These are phyloP conservation scores for Apium graveolens DNA, from an alignment of 129 eudicot genomes.

Conservation along the genomic window DNA sequence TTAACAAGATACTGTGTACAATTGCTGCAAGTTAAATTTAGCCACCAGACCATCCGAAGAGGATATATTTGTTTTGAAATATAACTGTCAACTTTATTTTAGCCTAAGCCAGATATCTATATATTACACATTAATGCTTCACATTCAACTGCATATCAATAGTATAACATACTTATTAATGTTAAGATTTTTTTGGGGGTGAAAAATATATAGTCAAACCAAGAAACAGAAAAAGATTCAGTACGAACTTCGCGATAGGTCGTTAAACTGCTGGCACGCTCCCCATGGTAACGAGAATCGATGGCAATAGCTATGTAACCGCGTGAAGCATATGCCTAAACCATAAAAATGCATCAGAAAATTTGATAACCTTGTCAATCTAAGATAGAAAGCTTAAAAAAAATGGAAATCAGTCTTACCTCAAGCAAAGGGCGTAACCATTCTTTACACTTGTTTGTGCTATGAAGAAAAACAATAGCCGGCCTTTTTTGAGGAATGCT, in stretches of 20 bases:
- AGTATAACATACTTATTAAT: neutral
- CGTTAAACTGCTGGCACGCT: constrained; percentile 73
- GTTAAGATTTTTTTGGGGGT: neutral
- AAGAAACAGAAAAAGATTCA: constrained; percentile 1
- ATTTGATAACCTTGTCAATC: neutral
- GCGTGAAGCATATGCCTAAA: constrained; percentile 90
- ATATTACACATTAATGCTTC: neutral
- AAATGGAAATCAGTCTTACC: constrained; percentile 25
- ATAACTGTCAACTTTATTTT: neutral
- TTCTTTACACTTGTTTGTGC: constrained; percentile 89
- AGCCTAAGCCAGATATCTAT: neutral
- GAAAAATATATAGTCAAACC: neutral
- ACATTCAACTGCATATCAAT: neutral
- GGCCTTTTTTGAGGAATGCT: constrained; percentile 48
- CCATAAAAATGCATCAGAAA: neutral
- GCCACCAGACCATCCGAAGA: neutral
- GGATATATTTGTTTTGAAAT: neutral
- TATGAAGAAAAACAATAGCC: constrained; percentile 73
- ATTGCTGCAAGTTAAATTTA: neutral
- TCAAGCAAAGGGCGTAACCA: constrained; percentile 90
- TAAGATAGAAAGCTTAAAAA: neutral
- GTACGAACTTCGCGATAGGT: constrained; percentile 73
- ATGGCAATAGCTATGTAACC: constrained; percentile 79
- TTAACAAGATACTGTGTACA: neutral
- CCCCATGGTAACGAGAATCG: constrained; percentile 99